Base-by-base conservation (phyloP, 2,329 filamentous ascomycete genomes). In the Sporothrix globosa region DNA sequence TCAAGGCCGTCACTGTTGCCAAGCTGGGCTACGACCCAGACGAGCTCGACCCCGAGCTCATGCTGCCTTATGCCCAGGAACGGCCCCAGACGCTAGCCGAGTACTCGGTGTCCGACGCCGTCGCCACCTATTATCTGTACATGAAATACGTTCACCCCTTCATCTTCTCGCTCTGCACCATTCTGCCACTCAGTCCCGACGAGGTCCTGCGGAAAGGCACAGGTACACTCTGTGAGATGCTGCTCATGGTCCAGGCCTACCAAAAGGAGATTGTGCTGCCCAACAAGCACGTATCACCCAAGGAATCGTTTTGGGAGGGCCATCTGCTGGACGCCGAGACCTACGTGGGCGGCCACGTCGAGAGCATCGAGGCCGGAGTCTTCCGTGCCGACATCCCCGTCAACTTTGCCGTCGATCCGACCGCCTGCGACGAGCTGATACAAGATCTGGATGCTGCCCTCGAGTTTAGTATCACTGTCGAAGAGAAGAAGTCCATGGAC, bases 121-220 rank as follows among this genome's bases (percentile, higher is more conserved):
- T 99, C 67, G 96, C 96, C 27, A 99, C 96, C 0, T 99, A 99
- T 79, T 99, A 99, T 78, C 83, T 99, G 73, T 99, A 99, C 85
- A 99, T 99, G 96, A 99, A 99, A 90, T 99, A 99, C 80, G 92
- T 99, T n/a, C 96, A 99, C 79, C 96, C 96, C 3, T 99, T 99
- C 83, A 96, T 99, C 79, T 99, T 99, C 85, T 98, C 96, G 1
- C 84, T 99, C 0, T 99, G 96, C 81, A 99, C 94, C 1, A 97
- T 99, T 82, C 85, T 99, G 78, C 96, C 96, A 0, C 85, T 99
- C 1, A 93, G 92, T 58, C 93, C 94, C 46, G 95, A 99, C 77
- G 96, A 98, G 77, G 92, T 94, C 1, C 80, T 98, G 76, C 88
- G 96, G 75, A 99, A 99, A 80, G 96, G 96, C 78, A 99, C 96